phyloP scores from a whole-genome alignment of 1,284 basidiomycete species.

The Takashimella tepidaria region DNA sequence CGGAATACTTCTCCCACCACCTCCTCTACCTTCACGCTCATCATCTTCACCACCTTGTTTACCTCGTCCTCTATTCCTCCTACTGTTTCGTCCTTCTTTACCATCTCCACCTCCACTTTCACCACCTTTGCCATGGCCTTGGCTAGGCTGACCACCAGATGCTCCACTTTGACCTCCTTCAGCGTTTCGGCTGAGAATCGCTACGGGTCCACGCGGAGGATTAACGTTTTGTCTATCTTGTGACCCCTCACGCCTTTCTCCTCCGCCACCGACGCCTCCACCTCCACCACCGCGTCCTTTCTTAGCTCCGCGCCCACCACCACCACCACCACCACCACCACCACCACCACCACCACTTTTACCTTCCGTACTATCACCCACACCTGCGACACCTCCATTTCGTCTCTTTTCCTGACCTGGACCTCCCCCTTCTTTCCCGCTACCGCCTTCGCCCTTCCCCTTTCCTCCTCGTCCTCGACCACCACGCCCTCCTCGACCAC shows the following conservation, averaged over 20 bases:
- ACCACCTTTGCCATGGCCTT: background rate
- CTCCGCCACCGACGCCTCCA: background rate
- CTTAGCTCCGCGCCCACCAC: background rate
- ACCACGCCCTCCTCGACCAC: background rate
- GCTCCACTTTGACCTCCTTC: background rate
- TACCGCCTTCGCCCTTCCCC: background rate
- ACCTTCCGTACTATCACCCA: background rate
- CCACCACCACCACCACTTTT: background rate
- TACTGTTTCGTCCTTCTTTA: no score
- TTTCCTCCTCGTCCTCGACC: background rate
- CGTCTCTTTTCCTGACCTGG: background rate
- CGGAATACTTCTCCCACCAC: background rate
- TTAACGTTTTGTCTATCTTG: background rate
- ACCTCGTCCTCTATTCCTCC: background rate
- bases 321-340: constrained; percentile 1
- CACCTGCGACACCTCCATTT: background rate
- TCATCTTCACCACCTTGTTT: background rate
- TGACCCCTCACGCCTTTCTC: background rate
- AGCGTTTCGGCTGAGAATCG: background rate
- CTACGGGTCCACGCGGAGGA: background rate
- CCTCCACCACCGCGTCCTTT: constrained; percentile 3
- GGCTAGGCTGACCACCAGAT: background rate
- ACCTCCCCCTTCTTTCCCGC: background rate
- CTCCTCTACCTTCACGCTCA: background rate
- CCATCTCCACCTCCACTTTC: background rate